These are phyloP conservation scores for Diaporthe australafricana DNA, from an alignment of 2,329 filamentous ascomycete species.

Conservation along the genomic window DNA sequence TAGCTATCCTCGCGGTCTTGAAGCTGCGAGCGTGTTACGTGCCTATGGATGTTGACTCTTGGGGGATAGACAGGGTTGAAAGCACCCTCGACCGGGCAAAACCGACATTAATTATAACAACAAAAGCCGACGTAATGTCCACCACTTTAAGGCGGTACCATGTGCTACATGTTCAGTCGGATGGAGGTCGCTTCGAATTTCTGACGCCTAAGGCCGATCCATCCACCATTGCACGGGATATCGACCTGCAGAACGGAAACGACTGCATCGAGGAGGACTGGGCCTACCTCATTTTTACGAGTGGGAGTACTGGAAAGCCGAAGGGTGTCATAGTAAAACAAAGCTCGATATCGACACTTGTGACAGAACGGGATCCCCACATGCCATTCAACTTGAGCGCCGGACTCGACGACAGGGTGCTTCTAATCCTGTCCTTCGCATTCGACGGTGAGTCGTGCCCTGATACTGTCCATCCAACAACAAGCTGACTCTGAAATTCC, in stretches of 20 bases:
- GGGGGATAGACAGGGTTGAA: neutral
- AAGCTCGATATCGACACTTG: constrained; percentile 7
- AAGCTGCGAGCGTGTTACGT: constrained; percentile 5
- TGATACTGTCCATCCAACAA: rapidly evolving
- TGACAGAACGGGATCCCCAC: neutral
- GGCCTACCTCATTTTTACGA: constrained; percentile 2
- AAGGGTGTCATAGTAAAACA: neutral
- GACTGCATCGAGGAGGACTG: neutral
- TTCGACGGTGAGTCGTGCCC: neutral
- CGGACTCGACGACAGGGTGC: neutral
- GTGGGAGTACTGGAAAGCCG: neutral
- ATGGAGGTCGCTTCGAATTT: neutral
- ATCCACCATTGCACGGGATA: neutral
- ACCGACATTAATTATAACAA: neutral
- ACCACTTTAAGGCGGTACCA: no score
- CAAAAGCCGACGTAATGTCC: neutral
- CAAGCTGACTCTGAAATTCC: no score
- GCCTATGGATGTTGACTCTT: constrained; percentile 4
- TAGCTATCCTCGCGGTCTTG: neutral
- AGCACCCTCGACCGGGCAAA: neutral
- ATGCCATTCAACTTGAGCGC: constrained; percentile 3
- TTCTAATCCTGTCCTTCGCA: neutral
- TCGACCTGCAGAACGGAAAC: no score
- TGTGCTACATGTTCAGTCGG: neutral
- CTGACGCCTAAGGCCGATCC: neutral